phyloP scores from a whole-genome alignment of 1,139 yeast genomes.

The Kodamaea alishanica region DNA sequence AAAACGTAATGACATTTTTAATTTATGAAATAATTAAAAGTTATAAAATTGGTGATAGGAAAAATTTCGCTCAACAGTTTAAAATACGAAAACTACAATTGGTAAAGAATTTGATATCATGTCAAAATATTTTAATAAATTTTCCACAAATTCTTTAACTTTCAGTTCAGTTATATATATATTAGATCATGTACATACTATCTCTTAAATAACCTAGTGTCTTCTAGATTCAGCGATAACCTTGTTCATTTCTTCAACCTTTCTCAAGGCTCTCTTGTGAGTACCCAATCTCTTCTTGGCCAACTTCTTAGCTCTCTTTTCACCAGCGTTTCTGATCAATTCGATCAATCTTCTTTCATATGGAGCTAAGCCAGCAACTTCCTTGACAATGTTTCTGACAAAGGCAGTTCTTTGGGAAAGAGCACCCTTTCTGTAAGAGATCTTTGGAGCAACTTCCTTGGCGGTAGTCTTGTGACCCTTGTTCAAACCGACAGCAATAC shows the following conservation, averaged over 20 bases:
- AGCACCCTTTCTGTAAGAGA: conserved; percentile 97
- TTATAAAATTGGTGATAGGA: too few relatives aligned
- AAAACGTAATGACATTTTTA: too few relatives aligned
- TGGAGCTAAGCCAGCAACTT: conserved; percentile 99
- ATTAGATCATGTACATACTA: conserved; percentile 15
- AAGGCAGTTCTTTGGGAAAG: conserved; percentile 92
- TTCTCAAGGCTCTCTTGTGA: conserved; percentile 98
- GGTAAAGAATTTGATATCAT: neutral
- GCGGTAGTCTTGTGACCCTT: conserved; percentile 97
- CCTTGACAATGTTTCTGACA: conserved; percentile 93
- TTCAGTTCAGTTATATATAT: conserved; percentile 5
- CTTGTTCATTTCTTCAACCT: conserved; percentile 97
- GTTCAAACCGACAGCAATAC: conserved; percentile 98
- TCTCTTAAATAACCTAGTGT: conserved; percentile 33
- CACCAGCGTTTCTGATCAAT: conserved; percentile 99
- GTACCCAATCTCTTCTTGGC: conserved; percentile 99
- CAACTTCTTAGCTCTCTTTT: conserved; percentile 99
- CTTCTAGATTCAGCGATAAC: conserved; percentile 98
- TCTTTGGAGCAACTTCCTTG: conserved; percentile 90
- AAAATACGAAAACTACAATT: too few relatives aligned
- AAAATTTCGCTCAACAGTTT: too few relatives aligned
- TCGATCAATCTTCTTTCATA: conserved; percentile 99
- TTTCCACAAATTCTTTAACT: too few relatives aligned
- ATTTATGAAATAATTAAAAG: too few relatives aligned
- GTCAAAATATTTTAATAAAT: neutral